Percentiles rank a stretch among this genome's conserved stretches.
phyloP scores from a whole-genome alignment of 768 basidiomycete genomes.

The Amylocystis lapponica region DNA sequence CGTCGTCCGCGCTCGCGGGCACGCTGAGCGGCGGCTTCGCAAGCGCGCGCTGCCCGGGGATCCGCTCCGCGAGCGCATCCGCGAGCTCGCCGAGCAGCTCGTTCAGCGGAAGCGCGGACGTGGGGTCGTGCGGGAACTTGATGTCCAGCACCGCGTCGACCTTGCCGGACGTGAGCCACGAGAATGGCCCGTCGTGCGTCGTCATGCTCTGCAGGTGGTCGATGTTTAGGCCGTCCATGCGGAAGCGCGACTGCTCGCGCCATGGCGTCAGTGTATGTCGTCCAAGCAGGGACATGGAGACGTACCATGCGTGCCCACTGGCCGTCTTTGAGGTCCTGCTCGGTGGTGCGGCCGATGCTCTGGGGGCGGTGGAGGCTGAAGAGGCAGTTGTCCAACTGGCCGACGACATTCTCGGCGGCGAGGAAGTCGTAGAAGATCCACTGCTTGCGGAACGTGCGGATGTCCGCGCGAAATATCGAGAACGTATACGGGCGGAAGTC shows the following conservation, averaged over 20 bases:
- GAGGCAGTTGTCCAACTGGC: conserved; percentile 95
- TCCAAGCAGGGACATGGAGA: conserved; percentile 1
- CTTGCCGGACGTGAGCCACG: conserved; percentile 97
- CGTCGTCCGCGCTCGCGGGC: conserved; percentile 42
- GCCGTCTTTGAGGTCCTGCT: conserved; percentile 77
- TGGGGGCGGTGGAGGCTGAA: conserved; percentile 96
- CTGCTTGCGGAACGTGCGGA: conserved; percentile 78
- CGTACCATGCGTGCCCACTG: conserved; percentile 87
- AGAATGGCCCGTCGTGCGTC: conserved; percentile 82
- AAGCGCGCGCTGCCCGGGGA: conserved; percentile 83
- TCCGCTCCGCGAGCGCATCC: conserved; percentile 72
- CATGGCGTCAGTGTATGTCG: conserved; percentile 4
- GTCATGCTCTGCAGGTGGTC: conserved; percentile 89
- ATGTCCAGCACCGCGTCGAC: conserved; percentile 96
- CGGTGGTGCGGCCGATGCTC: conserved; percentile 87
- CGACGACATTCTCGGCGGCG: conserved; percentile 87
- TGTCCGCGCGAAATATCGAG: conserved; percentile 90
- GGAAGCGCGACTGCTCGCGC: conserved; percentile 71
- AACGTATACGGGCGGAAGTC: conserved; percentile 89
- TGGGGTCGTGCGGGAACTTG: conserved; percentile 83
- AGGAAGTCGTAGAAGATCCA: conserved; percentile 97
- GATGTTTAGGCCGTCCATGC: conserved; percentile 94
- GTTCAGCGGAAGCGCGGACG: conserved; percentile 66
- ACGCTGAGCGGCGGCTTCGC: conserved; percentile 81
- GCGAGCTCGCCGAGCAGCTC: conserved; percentile 87